Percentiles rank a stretch among this genome's conserved stretches.
Conservation (phyloP, 345 rosid genomes). For the Eucalyptus virginea region DNA sequence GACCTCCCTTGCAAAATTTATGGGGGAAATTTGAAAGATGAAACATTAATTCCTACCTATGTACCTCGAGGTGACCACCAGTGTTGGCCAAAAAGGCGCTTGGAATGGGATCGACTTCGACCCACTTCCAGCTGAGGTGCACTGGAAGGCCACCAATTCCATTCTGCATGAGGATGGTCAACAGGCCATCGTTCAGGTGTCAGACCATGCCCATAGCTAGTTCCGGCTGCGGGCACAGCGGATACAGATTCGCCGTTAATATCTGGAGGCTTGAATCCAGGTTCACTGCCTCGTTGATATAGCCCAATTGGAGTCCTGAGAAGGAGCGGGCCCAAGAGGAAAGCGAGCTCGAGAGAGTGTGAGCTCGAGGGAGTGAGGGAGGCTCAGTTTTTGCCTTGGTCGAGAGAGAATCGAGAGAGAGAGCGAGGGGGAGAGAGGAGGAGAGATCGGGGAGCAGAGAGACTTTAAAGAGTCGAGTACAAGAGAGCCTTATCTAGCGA, state of each 20-base stretch:
- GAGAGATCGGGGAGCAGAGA: too few relatives aligned
- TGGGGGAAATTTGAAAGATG: too few relatives aligned
- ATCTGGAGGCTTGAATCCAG: conserved; percentile 13
- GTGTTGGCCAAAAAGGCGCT: conserved; percentile 27
- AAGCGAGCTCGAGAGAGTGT: too few relatives aligned
- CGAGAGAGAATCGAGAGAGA: too few relatives aligned
- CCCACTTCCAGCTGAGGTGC: conserved; percentile 29
- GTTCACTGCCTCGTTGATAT: conserved; percentile 11
- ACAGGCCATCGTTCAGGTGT: conserved; percentile 40
- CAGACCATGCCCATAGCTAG: conserved; percentile 33
- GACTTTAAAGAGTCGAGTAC: too few relatives aligned
- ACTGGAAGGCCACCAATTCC: conserved; percentile 32
- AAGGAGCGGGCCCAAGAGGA: too few relatives aligned
- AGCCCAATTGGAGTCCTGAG: neutral
- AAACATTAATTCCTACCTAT: neutral
- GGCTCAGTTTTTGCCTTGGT: too few relatives aligned
- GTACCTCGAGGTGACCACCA: conserved; percentile 42
- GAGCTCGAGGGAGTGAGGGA: too few relatives aligned
- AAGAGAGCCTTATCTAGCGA: too few relatives aligned
- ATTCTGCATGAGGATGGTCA: conserved; percentile 27
- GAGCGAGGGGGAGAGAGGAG: too few relatives aligned
- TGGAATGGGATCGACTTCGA: conserved; percentile 11
- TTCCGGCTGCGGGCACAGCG: conserved; percentile 45
- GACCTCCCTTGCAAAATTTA: neutral
- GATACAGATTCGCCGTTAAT: conserved; percentile 20